Conservation (phyloP, 768 basidiomycete species). For the Amanita muscaria region DNA sequence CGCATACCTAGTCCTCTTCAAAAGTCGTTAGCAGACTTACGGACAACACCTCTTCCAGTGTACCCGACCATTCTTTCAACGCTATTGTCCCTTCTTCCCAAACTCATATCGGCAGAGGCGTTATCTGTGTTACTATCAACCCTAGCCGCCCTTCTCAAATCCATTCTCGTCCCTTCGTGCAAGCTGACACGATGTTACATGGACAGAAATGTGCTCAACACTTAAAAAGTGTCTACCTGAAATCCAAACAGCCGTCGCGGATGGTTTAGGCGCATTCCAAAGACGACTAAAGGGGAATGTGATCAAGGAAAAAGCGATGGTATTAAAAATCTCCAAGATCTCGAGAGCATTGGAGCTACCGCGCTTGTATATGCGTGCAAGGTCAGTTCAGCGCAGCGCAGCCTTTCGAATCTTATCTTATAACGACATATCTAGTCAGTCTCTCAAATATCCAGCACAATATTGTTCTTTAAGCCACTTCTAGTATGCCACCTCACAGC, state of each 20-base stretch:
- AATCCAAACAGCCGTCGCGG: slow-evolving; percentile 68
- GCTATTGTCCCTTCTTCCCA: slow-evolving; percentile 49
- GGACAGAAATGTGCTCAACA: slow-evolving; percentile 41
- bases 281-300: slow-evolving; percentile 55
- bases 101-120: slow-evolving; percentile 48
- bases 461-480: slow-evolving; percentile 52
- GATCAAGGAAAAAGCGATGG: slow-evolving; percentile 46
- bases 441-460: slow-evolving; percentile 60
- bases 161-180: slow-evolving; percentile 66
- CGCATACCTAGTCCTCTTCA: slow-evolving; percentile 52
- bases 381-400: too few species aligned
- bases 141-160: slow-evolving; percentile 61
- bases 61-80: slow-evolving; percentile 47
- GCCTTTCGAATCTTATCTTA: slow-evolving; percentile 9
- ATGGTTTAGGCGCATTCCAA: slow-evolving; percentile 79
- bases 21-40: slow-evolving; percentile 72
- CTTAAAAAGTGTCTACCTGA: slow-evolving; percentile 59
- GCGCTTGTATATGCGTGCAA: slow-evolving; percentile 73
- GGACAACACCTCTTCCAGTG: slow-evolving; percentile 60
- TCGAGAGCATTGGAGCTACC: slow-evolving; percentile 67
- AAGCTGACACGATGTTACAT: slow-evolving; percentile 39
- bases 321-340: slow-evolving; percentile 36
- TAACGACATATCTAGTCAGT: slow-evolving; percentile 54
- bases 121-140: slow-evolving; percentile 61
- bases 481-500: slow-evolving; percentile 43